Percentiles rank a stretch among this genome's conserved stretches.
Conservation (phyloP, 208 protist species). For the Leishmania major region DNA sequence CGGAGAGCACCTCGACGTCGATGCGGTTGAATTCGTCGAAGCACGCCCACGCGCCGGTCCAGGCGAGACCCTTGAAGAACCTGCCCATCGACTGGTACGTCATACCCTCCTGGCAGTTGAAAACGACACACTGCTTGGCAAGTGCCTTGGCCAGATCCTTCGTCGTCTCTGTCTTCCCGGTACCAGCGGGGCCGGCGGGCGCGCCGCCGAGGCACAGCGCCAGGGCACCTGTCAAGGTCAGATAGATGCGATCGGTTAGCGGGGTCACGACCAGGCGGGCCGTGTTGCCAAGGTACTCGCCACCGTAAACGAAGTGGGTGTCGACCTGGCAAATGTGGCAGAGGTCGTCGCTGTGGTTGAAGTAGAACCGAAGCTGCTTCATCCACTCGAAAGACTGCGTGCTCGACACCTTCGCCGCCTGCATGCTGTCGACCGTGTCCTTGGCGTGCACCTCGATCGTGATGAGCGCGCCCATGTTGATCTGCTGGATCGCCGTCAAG, state of each 20-base stretch:
- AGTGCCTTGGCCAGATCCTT: constrained; percentile 98
- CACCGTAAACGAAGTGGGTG: constrained; percentile 94
- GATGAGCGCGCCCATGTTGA: constrained; percentile 96
- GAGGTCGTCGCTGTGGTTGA: constrained; percentile 78
- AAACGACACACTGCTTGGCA: constrained; percentile 98
- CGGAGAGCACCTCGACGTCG: constrained; percentile 97
- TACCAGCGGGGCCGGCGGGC: constrained; percentile 96
- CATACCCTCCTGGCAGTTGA: constrained; percentile 98
- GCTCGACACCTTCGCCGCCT: constrained; percentile 51
- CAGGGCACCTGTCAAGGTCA: constrained; percentile 95
- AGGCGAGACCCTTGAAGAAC: constrained; percentile 98
- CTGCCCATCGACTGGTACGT: constrained; percentile 96
- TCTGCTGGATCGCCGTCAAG: constrained; percentile 77
- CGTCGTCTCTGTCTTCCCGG: constrained; percentile 98
- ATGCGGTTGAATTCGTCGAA: constrained; percentile 99
- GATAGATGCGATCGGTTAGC: constrained; percentile 97
- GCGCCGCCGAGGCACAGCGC: constrained; percentile 95
- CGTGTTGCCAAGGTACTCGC: constrained; percentile 98
- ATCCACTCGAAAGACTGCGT: constrained; percentile 97
- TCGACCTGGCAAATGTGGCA: constrained; percentile 96
- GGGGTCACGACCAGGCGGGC: constrained; percentile 97
- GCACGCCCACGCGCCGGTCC: constrained; percentile 97
- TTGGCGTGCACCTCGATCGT: constrained; percentile 98
- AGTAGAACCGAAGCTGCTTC: constrained; percentile 97
- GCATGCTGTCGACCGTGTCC: constrained; percentile 93